Evolutionary conservation across 345 rosid species (phyloP).

Genomic region (Populus simonii): DNA sequence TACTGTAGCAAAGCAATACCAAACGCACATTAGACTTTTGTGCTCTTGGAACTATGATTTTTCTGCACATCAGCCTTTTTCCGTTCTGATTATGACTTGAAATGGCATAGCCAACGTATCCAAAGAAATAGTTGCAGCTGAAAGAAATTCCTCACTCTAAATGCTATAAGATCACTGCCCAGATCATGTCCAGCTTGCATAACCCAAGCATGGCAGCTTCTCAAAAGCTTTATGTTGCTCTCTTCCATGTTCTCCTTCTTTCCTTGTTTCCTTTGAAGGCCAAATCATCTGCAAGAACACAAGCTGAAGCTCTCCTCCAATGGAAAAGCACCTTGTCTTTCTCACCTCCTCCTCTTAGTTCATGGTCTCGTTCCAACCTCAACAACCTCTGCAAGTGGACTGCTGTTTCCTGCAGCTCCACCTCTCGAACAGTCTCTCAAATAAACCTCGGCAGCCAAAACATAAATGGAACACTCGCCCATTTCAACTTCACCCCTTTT

Average conservation of each 20-base stretch:
- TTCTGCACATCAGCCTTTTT: too few relatives aligned
- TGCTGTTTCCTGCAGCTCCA: slow-evolving; percentile 39
- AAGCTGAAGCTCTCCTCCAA: slow-evolving; percentile 61
- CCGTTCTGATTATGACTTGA: too few relatives aligned
- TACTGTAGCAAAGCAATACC: too few relatives aligned
- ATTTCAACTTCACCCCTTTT: slow-evolving; percentile 48
- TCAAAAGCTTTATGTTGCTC: slow-evolving; percentile 11
- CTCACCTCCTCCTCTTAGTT: slow-evolving; percentile 34
- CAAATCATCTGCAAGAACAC: slow-evolving; percentile 39
- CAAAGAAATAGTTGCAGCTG: not conserved
- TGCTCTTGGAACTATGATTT: too few relatives aligned
- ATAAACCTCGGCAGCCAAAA: slow-evolving; percentile 34
- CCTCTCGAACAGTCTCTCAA: slow-evolving; percentile 26
- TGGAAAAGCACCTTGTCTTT: slow-evolving; percentile 47
- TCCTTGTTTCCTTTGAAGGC: slow-evolving; percentile 29
- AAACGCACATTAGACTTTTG: too few relatives aligned
- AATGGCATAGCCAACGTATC: too few relatives aligned
- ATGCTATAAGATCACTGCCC: not conserved
- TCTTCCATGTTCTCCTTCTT: slow-evolving; percentile 22
- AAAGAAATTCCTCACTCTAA: not conserved
- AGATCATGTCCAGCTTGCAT: not conserved
- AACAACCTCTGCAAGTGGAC: slow-evolving; percentile 63
- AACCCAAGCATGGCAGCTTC: not conserved
- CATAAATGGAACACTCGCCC: slow-evolving; percentile 39
- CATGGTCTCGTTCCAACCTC: slow-evolving; percentile 57